phyloP scores from a whole-genome alignment of 2,329 filamentous ascomycete genomes.

The Ceratocystis diversiconidia region DNA sequence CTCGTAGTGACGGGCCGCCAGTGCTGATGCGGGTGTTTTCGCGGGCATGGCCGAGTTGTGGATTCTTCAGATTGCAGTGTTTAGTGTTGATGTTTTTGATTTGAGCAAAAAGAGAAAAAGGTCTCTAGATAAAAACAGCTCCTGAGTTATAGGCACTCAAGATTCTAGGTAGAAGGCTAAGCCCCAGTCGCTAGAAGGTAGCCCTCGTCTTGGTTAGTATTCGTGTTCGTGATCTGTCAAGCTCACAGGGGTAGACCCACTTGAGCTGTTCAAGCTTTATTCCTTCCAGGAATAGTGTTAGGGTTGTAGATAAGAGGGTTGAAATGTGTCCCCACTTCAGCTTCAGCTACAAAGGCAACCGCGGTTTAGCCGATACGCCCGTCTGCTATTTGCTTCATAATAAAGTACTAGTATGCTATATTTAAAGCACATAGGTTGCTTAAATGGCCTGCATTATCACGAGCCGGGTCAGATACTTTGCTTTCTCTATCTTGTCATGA shows the following conservation, averaged over 20 bases:
- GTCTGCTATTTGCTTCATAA: neutral
- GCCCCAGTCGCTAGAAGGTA: neutral
- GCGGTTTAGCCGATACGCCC: neutral
- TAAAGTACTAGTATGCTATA: neutral
- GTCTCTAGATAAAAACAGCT: neutral
- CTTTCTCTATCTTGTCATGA: neutral
- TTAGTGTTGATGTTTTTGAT: neutral
- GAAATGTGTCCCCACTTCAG: neutral
- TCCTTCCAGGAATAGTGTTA: neutral
- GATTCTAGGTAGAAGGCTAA: neutral
- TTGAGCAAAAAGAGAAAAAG: neutral
- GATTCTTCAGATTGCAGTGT: neutral
- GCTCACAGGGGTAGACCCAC: neutral
- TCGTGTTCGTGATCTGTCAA: slow-evolving; percentile 2
- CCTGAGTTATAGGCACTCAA: neutral
- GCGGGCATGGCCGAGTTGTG: slow-evolving; percentile 13
- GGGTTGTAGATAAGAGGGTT: neutral
- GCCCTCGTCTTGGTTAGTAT: neutral
- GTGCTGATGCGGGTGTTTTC: slow-evolving; percentile 20
- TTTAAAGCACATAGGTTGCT: slow-evolving; percentile 1
- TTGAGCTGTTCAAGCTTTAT: neutral
- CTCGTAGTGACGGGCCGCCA: slow-evolving; percentile 33
- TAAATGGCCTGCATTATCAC: neutral
- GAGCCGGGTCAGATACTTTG: neutral
- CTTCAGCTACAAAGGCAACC: neutral